These are phyloP conservation scores for Kwoniella bestiolae DNA, from an alignment of 768 basidiomycete genomes.

Conservation along the genomic window DNA sequence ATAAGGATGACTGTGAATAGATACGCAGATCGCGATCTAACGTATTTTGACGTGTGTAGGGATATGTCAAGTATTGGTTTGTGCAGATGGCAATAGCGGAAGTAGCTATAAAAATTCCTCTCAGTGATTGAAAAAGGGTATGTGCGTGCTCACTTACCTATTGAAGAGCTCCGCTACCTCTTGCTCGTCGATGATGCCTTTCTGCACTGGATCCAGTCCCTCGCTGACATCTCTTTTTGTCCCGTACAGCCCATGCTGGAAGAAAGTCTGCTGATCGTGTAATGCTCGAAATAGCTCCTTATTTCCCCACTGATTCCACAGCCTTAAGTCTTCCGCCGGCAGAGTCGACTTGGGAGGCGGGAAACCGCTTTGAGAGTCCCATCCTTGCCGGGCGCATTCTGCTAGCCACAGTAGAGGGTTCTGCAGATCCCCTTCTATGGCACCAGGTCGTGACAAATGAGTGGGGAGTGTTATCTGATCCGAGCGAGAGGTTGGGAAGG, in stretches of 20 bases:
- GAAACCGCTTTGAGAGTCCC: constrained; percentile 7
- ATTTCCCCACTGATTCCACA: constrained; percentile 7
- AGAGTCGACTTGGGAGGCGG: background rate
- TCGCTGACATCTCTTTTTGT: constrained; percentile 15
- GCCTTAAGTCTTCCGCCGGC: background rate
- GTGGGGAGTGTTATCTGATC: constrained; percentile 1
- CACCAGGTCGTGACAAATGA: background rate
- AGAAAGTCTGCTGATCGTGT: constrained; percentile 16
- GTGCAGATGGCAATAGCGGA: constrained; percentile 9
- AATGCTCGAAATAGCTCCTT: constrained; percentile 3
- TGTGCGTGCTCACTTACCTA: too few relatives aligned
- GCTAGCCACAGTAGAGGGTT: constrained; percentile 17
- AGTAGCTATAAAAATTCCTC: constrained; percentile 3
- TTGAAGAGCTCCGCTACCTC: constrained; percentile 7
- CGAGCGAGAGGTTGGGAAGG: background rate
- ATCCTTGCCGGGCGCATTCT: constrained; percentile 16
- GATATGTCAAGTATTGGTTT: constrained; percentile 7
- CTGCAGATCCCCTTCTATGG: constrained; percentile 4
- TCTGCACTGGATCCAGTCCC: constrained; percentile 15
- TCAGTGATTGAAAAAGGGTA: too few relatives aligned
- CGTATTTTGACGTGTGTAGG: constrained; percentile 9
- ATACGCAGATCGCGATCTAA: constrained; percentile 15
- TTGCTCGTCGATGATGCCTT: constrained; percentile 8
- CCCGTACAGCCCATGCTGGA: constrained; percentile 19
- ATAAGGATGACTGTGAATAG: constrained; percentile 18